Evolutionary conservation across 352 stramenopile genomes (phyloP), one percentile per base, ranked within the genome.

Genomic region (Thraustotheca clavata): DNA sequence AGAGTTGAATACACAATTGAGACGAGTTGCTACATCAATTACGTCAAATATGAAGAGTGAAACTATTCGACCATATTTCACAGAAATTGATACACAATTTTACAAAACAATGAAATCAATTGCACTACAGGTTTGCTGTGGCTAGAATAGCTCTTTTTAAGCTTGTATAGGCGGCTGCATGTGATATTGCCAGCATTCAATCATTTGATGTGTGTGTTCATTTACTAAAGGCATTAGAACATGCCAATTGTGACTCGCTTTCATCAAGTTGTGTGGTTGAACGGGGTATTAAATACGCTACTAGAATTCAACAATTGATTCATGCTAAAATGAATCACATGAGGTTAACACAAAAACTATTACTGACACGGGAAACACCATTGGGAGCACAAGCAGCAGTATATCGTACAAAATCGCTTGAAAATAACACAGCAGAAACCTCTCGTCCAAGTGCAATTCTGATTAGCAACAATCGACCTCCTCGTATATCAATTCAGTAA

Each of bases 271-370:
- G 76, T 41, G 74, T 69, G 0, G 66, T 81, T 11, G 78, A 89
- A 20, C 69, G 75, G 11, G 78, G 76, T 0, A 34, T 74, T 33
- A 89, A 88, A 18, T 94, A 83, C 54, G 83, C 71, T 62, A 55
- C 57, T 0, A 75, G 72, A 9, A 73, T 94, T 55, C 76, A 75
- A 0, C 83, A 87, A 57, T 72, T 89, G 60, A 85, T 94, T 34
- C 77, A 92, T 50, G 73, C 76, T n/a, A 94, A 94, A 65, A 94
- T 94, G 83, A 88, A 75, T 66, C 88, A 92, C 59, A 90, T 94
- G 78, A 73, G 83, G 0, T 75, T 76, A 49, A 90, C 85, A 4
- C 85, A 94, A 32, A 94, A 94, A 67, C 71, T 84, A 4, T 75
- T 91, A 61, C 73, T 94, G 24, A 76, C 87, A 55, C 83, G 86